phyloP scores from a whole-genome alignment of 2,329 filamentous ascomycete genomes.

The Fusarium nanum region DNA sequence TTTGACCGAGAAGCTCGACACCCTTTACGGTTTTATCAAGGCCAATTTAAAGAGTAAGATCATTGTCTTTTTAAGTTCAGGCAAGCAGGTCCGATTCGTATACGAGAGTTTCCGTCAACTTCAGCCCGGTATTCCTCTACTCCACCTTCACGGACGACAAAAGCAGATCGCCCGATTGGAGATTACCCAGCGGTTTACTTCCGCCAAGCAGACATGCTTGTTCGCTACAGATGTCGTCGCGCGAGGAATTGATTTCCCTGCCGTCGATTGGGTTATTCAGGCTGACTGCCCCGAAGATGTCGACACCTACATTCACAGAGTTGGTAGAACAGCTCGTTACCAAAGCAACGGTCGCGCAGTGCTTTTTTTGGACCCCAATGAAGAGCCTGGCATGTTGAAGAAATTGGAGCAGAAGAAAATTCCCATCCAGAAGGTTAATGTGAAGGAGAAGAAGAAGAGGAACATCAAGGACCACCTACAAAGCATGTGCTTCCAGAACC shows the following conservation, averaged over 20 bases:
- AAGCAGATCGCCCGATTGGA: constrained; percentile 91
- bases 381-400: constrained; percentile 91
- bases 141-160: constrained; percentile 93
- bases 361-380: constrained; percentile 89
- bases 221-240: constrained; percentile 97
- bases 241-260: constrained; percentile 92
- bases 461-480: constrained; percentile 87
- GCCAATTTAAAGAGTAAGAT: constrained; percentile 94
- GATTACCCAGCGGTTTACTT: constrained; percentile 84
- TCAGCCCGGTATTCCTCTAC: constrained; percentile 90
- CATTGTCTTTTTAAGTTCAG: constrained; percentile 92
- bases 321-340: constrained; percentile 94
- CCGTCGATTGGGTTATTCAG: constrained; percentile 99
- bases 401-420: constrained; percentile 90
- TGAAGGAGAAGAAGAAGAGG: constrained; percentile 89
- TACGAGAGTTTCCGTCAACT: constrained; percentile 94
- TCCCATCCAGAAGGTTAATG: constrained; percentile 85
- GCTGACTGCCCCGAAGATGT: constrained; percentile 96
- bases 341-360: constrained; percentile 89
- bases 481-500: constrained; percentile 95
- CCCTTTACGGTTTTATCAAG: constrained; percentile 91
- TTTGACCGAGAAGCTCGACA: constrained; percentile 89
- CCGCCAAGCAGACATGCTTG: constrained; percentile 84
- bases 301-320: constrained; percentile 97
- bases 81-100: constrained; percentile 95